Evolutionary conservation across 441 rosid genomes (phyloP).

Genomic region (Pelargonium myrrhifolium): DNA sequence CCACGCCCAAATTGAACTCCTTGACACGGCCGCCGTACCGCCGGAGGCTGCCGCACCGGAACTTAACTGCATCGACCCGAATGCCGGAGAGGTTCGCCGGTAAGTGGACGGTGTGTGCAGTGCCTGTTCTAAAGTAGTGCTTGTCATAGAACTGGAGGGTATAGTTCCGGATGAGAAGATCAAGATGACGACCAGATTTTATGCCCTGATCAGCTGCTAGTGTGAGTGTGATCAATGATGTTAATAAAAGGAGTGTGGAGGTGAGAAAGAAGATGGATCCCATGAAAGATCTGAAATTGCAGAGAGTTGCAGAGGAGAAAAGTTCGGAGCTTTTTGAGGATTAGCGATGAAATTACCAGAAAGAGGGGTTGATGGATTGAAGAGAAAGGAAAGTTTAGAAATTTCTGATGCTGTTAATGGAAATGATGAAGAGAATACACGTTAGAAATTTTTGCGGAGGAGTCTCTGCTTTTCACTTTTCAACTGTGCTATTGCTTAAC

Average conservation of each 20-base stretch:
- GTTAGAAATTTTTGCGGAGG: neutral
- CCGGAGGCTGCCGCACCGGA: conserved; percentile 73
- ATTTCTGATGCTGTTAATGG: neutral
- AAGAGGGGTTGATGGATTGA: neutral
- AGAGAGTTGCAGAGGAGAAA: conserved; percentile 14
- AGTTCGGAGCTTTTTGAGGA: conserved; percentile 12
- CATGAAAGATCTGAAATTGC: conserved; percentile 30
- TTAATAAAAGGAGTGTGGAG: conserved; percentile 30
- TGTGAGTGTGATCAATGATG: conserved; percentile 18
- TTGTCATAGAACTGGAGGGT: conserved; percentile 47
- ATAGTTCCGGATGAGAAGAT: conserved; percentile 68
- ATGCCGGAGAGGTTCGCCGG: conserved; percentile 74
- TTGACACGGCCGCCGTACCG: conserved; percentile 65
- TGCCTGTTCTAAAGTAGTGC: conserved; percentile 45
- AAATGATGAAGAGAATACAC: neutral
- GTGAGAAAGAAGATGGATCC: conserved; percentile 34
- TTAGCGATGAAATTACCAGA: neutral
- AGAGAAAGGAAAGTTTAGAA: neutral
- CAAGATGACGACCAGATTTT: conserved; percentile 48
- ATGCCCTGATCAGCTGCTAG: conserved; percentile 33
- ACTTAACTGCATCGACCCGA: conserved; percentile 48
- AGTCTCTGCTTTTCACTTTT: neutral
- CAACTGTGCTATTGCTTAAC: neutral
- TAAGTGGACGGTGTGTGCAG: conserved; percentile 39
- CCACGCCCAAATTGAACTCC: conserved; percentile 61